Evolutionary conservation across 2,329 filamentous ascomycete genomes (phyloP), one percentile per base, ranked within the genome.

Genomic region (Pseudogymnoascus sp.): DNA sequence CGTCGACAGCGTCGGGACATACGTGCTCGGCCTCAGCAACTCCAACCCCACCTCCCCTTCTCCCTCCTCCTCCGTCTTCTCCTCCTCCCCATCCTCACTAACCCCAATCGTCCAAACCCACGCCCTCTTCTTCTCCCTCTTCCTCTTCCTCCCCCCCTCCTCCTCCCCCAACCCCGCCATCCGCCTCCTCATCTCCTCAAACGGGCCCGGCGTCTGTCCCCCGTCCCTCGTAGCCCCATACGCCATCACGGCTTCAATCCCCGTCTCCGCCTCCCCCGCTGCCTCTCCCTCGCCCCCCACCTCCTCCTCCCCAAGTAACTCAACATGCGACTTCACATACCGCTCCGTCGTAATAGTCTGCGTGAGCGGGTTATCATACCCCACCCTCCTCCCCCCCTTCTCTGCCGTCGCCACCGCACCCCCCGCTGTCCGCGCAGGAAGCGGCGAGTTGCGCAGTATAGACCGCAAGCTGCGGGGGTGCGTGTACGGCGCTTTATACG

Each of bases 101-200:
- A 80, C 79, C 2, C 81, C 83, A 50, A 88, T 86, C 1, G 85
- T 87, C 85, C 85, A 87, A 36, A 85, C 82, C 85, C 85, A 87
- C 47, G 81, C 81, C 11, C 84, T 77, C 73, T 83, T 86, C 78
- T 85, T 87, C 67, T 87, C 85, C 70, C 77, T 70, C 33, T 76
- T 74, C 71, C 79, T 84, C 9, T 80, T 77, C 71, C 84, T 86
- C n/a, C 79, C 78, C 4, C 66, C 60, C 0, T 71, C 62, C 19
- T 76, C 76, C 0, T 79, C 73, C 7, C 69, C 76, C 59, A 83
- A 71, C 1, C 78, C 76, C 0, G 80, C 81, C 80, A 86, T 82
- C 33, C 82, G 77, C 11, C 83, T 77, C 44, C 82, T 78, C 82
- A 85, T 84, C 67, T 87, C 84, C 69, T 87, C 84, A 64, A 86